phyloP scores from a whole-genome alignment of 768 basidiomycete genomes.

The Auricularia cornea region DNA sequence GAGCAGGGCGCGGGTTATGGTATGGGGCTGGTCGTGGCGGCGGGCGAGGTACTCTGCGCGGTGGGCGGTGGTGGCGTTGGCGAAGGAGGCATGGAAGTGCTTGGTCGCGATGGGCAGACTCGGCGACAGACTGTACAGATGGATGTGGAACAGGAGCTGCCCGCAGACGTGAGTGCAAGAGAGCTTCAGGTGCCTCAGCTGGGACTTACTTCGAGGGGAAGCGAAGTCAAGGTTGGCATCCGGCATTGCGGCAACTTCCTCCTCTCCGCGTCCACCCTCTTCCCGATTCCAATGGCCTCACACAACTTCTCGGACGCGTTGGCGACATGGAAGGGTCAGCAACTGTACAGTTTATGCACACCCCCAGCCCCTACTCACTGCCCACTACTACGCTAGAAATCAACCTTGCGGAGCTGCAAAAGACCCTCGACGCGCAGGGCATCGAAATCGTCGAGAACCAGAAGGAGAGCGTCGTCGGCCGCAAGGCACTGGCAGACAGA shows the following conservation, averaged over 20 bases:
- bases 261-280: too few species aligned
- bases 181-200: not conserved
- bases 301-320: slow-evolving; percentile 90
- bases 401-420: slow-evolving; percentile 83
- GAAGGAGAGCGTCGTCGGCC: slow-evolving; percentile 90
- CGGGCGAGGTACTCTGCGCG: not conserved
- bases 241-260: too few species aligned
- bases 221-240: not conserved
- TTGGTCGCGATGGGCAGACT: not conserved
- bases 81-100: not conserved
- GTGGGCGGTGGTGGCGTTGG: not conserved
- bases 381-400: slow-evolving; percentile 45
- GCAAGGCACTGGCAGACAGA: slow-evolving; percentile 90
- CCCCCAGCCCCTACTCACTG: not conserved
- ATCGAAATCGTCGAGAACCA: slow-evolving; percentile 97
- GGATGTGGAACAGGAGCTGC: not conserved
- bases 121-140: not conserved
- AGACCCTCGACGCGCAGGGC: slow-evolving; percentile 85
- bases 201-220: not conserved
- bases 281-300: slow-evolving; percentile 14
- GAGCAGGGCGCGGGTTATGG: not conserved
- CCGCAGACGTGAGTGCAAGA: not conserved
- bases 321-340: slow-evolving; percentile 82
- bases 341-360: not conserved
- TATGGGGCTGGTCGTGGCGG: not conserved